A percentile compares a stretch with the other conserved stretches of the same genome.
Evolutionary conservation across 495 filamentous ascomycete genomes (phyloP).

Genomic region (Penicillium verhagenii): DNA sequence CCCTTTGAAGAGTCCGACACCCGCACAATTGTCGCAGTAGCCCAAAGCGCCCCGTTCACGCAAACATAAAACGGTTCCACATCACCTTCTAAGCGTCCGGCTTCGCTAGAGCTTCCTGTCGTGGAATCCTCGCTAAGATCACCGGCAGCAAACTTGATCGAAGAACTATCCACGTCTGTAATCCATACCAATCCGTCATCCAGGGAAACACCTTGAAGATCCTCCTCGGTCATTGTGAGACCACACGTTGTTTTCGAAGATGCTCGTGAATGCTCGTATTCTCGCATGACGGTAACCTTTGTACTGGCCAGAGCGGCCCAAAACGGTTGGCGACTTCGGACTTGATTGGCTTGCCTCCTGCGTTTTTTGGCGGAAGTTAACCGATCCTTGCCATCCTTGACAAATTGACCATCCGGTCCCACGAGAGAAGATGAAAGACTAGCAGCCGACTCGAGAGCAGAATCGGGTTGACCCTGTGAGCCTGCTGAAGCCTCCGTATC

Average conservation of each 20-base stretch:
- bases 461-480: constrained; percentile 46
- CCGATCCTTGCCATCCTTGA: constrained; percentile 57
- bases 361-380: constrained; percentile 71
- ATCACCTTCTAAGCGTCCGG: constrained; percentile 35
- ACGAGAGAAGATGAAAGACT: constrained; percentile 46
- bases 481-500: constrained; percentile 59
- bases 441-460: constrained; percentile 43
- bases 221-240: constrained; percentile 72
- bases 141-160: constrained; percentile 79
- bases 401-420: constrained; percentile 51
- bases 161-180: constrained; percentile 75
- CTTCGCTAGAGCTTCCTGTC: constrained; percentile 32
- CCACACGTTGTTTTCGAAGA: constrained; percentile 67
- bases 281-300: constrained; percentile 89
- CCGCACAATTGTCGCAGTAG: constrained; percentile 68
- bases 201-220: constrained; percentile 77
- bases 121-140: constrained; percentile 54
- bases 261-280: constrained; percentile 83
- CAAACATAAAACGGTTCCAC: constrained; percentile 83
- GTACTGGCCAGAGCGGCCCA: constrained; percentile 94
- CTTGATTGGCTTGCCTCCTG: constrained; percentile 83
- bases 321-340: constrained; percentile 84
- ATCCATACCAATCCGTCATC: constrained; percentile 85
- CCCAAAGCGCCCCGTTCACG: constrained; percentile 87
- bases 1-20: constrained; percentile 51